Base-by-base conservation (phyloP, 2,329 filamentous ascomycete species). In the Camillea tinctor region DNA sequence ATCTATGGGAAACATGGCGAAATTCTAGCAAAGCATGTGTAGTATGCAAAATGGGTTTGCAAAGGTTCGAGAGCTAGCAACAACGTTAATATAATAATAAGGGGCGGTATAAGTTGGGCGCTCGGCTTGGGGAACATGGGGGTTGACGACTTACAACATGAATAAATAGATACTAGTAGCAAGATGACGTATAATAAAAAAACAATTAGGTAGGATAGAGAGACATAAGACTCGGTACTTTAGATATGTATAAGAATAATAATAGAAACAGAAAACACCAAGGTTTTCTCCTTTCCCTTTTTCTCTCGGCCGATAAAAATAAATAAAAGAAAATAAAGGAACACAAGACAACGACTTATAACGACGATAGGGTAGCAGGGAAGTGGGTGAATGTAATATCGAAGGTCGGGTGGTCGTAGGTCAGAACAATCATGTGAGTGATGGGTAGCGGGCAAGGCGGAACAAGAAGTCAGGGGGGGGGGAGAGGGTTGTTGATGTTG, bases 1-100 rank as follows among this genome's bases (percentile, higher is more conserved):
- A 67, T 87, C 82, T 72, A 88, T 85, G 62, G 82, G 72, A 69
- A 88, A 85, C 77, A 85, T 84, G 61, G 57, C 66, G 64, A 57
- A 61, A 44, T 52, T 51, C 62, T 53, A 61, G 52, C 49, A 19
- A n/a, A 61, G 48, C 48, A 44, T 54, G 44, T 60, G 51, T 26
- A 22, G 59, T 54, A 22, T 59, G 48, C 13, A 52, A 56, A 52
- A 22, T n/a, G 21, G 17, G 49, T 6, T n/a, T 11, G 17, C 36
- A 44, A 44, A 44, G 15, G 17, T 44, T 11, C 11, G 15, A 44
- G 36, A n/a, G 36, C 36, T 44, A 11, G 36, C 36, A 44, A 6
- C 36, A 44, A 15, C 17, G 36, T 44, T 44, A 44, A 44, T 44
- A 44, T 15, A 44, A 17, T 44, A 30, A 44, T 44, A 44, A 26